Conservation (phyloP, 1,284 basidiomycete genomes). For the Hypsizygus ulmarius region DNA sequence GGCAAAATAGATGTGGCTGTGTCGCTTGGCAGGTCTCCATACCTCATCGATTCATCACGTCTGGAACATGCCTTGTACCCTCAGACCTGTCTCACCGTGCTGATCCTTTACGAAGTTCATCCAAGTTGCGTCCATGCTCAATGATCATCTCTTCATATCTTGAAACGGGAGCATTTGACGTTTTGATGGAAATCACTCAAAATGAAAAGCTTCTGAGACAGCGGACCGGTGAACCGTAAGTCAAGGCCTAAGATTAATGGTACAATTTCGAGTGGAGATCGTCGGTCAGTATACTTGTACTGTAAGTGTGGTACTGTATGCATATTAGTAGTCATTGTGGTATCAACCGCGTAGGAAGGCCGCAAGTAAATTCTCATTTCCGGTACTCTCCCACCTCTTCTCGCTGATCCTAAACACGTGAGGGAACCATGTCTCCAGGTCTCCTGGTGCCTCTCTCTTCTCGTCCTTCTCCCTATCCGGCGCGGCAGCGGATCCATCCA, state of each 20-base stretch:
- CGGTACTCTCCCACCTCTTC: constrained; percentile 42
- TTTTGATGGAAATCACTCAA: too few relatives aligned
- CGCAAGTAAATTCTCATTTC: constrained; percentile 24
- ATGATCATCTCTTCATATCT: too few relatives aligned
- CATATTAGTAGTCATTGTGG: neutral
- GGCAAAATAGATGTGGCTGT: constrained; percentile 11
- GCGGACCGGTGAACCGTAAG: neutral
- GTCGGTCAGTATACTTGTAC: too few relatives aligned
- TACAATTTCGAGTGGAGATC: neutral
- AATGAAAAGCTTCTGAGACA: too few relatives aligned
- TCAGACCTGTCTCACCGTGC: neutral
- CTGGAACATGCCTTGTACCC: neutral
- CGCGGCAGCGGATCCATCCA: constrained; percentile 15
- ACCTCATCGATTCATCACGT: too few relatives aligned
- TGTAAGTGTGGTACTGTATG: too few relatives aligned
- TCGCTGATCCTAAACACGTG: constrained; percentile 48
- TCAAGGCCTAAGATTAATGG: neutral
- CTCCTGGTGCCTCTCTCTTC: constrained; percentile 26
- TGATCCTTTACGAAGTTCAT: too few relatives aligned
- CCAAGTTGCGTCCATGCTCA: too few relatives aligned
- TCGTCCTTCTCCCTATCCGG: neutral
- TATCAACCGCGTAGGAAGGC: constrained; percentile 6
- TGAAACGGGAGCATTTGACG: too few relatives aligned
- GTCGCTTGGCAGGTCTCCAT: neutral
- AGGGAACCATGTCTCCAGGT: constrained; percentile 46